Evolutionary conservation across 2,329 filamentous ascomycete genomes (phyloP).

Genomic region (Aspergillus oerlinghausenensis): DNA sequence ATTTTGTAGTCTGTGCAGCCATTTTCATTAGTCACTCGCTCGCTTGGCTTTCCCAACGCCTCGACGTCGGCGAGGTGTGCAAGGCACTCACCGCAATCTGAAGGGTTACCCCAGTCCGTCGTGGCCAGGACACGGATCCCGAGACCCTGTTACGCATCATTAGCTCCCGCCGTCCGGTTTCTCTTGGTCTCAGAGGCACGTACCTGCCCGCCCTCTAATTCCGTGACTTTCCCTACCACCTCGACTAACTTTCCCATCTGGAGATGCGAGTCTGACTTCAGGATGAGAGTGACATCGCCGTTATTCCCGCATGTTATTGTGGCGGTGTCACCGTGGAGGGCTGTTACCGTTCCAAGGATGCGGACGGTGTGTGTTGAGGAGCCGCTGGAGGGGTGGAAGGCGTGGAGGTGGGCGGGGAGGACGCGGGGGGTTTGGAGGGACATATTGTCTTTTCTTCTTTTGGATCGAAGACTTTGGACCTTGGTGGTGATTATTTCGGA

Average conservation of each 20-base stretch:
- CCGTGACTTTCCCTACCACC: slow-evolving; percentile 43
- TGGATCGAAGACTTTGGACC: not conserved
- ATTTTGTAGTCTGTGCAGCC: slow-evolving; percentile 64
- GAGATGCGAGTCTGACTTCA: slow-evolving; percentile 57
- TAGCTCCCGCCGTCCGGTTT: not conserved
- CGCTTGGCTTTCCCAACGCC: not conserved
- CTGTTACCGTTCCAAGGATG: slow-evolving; percentile 76
- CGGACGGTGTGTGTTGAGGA: slow-evolving; percentile 64
- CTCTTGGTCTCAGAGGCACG: slow-evolving; percentile 3
- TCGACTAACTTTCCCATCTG: slow-evolving; percentile 44
- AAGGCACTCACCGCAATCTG: slow-evolving; percentile 32
- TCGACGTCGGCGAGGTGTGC: not conserved
- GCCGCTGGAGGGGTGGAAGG: slow-evolving; percentile 56
- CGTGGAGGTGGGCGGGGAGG: slow-evolving; percentile 71
- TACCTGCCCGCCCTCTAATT: slow-evolving; percentile 38
- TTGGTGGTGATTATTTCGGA: not conserved
- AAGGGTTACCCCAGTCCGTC: slow-evolving; percentile 40
- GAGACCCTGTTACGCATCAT: slow-evolving; percentile 25
- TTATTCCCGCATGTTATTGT: slow-evolving; percentile 66
- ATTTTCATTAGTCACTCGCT: not conserved
- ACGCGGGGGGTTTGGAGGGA: slow-evolving; percentile 75
- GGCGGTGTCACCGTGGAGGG: slow-evolving; percentile 75
- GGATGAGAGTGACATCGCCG: slow-evolving; percentile 66
- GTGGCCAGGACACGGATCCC: slow-evolving; percentile 39
- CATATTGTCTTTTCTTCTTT: slow-evolving; percentile 47